Base-by-base conservation (phyloP, 148 eudicot genomes). In the Oxyria digyna region DNA sequence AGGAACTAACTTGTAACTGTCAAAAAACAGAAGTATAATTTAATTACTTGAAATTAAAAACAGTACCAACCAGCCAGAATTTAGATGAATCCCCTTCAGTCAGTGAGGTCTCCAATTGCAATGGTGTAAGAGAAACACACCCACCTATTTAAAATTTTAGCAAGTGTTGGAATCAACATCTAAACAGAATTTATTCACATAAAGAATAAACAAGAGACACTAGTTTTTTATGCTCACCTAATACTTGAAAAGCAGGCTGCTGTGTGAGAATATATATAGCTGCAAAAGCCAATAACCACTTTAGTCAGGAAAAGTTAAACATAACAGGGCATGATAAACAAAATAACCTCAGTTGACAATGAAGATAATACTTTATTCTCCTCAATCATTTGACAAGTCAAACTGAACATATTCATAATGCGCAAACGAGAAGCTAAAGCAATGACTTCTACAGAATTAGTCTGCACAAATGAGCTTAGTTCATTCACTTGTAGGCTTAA, bases 1-100 rank as follows among this genome's bases (percentile, higher is more conserved):
- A 26, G 15, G 20, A 15, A 57, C 29, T 27, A 29, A 55, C 24
- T 26, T 11, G 15, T 55, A 26, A 55, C 10, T 38, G 3, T 27
- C 23, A 64, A 38, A 18, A 33, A 8, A 12, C 1, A 64, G 23
- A 55, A 6, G 14, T 14, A 65, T 7, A 17, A 17, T 20, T 35
- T 20, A 65, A 45, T 23, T 24, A 6, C 31, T 69, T 31, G 59
- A 69, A 48, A 26, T 69, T 27, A 12, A 43, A 46, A 11, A 50
- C 37, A 42, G 63, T 71, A 86, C 97, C 66, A 75, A 94, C 99
- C 96, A 94, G 83, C 99, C 99, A 90, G 74, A 78, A 88, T 75
- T 76, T 86, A 75, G 99, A 88, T 32, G 87, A 67, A 68, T 72
- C 80, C 78, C 91, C 96, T 80, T 94, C 99, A 38, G 87, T 78